Base-by-base conservation (phyloP, 441 rosid genomes). In the Adansonia rubrostipa region DNA sequence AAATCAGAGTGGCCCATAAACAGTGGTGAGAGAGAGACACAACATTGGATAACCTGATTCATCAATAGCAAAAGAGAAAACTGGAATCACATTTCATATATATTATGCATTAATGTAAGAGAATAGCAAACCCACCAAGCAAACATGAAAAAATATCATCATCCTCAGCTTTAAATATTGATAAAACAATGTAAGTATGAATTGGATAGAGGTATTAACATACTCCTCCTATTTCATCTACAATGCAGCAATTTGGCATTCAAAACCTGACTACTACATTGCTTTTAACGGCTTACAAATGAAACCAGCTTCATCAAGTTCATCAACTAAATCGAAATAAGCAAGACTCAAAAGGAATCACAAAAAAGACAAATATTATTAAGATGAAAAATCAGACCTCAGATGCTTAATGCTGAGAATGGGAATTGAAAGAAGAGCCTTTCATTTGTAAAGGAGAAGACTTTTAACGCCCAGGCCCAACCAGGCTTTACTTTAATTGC, bases 1-100 rank as follows among this genome's bases (percentile, higher is more conserved):
- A 79, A 54, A 80, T 91, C 42, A 79, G 87, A 84, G 73, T 85
- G 71, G 76, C 85, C 89, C 96, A 93, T 95, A 81, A 80, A 85
- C 80, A 78, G 79, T 79, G 67, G 82, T 71, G 20, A 79, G 42
- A 79, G 73, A 75, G 67, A 74, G 13, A 48, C 0, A n/a, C 22
- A 62, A 81, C 82, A 81, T 82, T 44, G 70, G 72, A 65, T 57
- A 61, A 80, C 89, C 89, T 82, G 83, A 77, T 77, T 58, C 47
- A 68, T 33, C 79, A 78, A 68, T 11, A 51, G 2, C 57, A 36
- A 60, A 80, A 76, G 42, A 42, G 17, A 53, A 74, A 79, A 67
- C 5, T 20, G 8, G 65, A 67, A 76, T 20, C 9, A 54, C 42
- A 42, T 42, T 42, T 61, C 36, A 50, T 48, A 62, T 19, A 24